Evolutionary conservation across 2,329 filamentous ascomycete genomes (phyloP), one percentile per base, ranked within the genome.

Genomic region (Cladorrhinum sp.): DNA sequence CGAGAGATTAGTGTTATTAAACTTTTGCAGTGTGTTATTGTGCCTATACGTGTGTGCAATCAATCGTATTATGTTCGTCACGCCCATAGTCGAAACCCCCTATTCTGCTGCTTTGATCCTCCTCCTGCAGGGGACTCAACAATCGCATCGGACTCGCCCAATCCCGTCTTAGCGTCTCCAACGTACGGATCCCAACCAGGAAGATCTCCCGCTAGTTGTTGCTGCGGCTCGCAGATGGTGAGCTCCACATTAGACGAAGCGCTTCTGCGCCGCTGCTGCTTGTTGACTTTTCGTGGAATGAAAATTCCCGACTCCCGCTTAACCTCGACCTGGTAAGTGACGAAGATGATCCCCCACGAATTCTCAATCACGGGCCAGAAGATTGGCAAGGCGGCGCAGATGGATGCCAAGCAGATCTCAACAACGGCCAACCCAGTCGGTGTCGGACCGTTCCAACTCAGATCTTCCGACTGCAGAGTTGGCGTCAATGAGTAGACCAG

Each of bases 101-200:
- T 13, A 13, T 41, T 41, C 36, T 41, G 36, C 10, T 41, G 36
- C 16, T n/a, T 41, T 41, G 36, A 13, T 41, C 10, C 10, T 41
- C 36, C 36, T 41, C 36, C 36, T 57, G 59, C 59, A 18, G 49
- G 50, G 12, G 55, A 38, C 59, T 61, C 25, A 8, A 61, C 51
- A 20, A 61, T 51, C 27, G 59, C 58, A 9, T 58, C 54, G 3
- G 10, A 55, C 38, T 61, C 54, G 16, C 59, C 59, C 27, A 61
- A 25, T 12, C 59, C 59, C 22, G 59, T 55, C 59, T 27, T 61
- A 12, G 50, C 59, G 22, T 61, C 59, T 1, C 59, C 59, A 13
- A 61, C 59, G 51, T 51, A 61, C 1, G 59, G 59, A 27, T 61
- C 59, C 59, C 59, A 61, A 12, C 48, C 32, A 8, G 38, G 50